Conservation (phyloP, 345 rosid genomes). For the Syzygium oleosum region DNA sequence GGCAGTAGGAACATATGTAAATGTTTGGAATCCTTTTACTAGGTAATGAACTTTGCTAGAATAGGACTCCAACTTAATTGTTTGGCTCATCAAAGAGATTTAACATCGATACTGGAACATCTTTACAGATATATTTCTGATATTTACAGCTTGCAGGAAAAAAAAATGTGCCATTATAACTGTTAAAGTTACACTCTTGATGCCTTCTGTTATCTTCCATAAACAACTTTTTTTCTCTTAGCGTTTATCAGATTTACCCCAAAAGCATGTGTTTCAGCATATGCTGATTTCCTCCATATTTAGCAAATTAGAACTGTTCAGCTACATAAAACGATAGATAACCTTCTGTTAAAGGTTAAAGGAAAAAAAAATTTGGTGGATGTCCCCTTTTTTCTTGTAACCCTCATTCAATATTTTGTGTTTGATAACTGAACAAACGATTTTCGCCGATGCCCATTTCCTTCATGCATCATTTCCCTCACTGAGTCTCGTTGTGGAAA, state of each 20-base stretch:
- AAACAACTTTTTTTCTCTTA: not conserved
- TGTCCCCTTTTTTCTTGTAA: not conserved
- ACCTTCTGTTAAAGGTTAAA: not conserved
- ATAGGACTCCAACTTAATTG: not conserved
- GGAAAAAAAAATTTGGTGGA: not conserved
- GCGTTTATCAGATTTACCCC: not conserved
- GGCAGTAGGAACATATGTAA: not conserved
- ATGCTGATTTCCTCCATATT: not conserved
- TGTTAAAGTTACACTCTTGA: not conserved
- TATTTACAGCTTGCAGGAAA: not conserved
- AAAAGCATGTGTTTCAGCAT: not conserved
- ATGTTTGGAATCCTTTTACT: not conserved
- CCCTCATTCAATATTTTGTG: not conserved
- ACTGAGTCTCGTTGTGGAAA: not conserved
- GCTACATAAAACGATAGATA: not conserved
- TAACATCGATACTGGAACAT: not conserved
- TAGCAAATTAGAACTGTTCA: not conserved
- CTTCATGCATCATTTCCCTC: not conserved
- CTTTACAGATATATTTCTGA: not conserved
- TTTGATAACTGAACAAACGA: not conserved
- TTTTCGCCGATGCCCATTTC: not conserved
- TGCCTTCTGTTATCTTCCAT: not conserved
- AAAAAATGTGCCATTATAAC: not conserved
- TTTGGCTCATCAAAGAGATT: not conserved
- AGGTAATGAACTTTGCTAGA: not conserved